Percentiles rank a stretch among this genome's conserved stretches.
Evolutionary conservation across 192 early-diverging fungal genomes (phyloP).

Genomic region (Umbelopsis vinacea): DNA sequence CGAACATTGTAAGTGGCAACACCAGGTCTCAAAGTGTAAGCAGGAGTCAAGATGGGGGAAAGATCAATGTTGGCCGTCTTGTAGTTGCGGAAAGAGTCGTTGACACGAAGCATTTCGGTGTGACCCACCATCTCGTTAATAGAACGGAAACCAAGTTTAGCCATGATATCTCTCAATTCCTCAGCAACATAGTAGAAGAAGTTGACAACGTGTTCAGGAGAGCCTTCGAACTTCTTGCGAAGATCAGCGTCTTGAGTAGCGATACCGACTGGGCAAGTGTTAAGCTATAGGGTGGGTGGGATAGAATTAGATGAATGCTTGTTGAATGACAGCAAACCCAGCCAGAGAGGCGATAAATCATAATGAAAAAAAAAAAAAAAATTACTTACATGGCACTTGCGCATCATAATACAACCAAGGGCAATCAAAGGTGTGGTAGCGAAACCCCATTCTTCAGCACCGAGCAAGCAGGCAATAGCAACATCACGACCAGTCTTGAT

Average conservation of each 20-base stretch:
- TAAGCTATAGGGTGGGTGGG: too few relatives aligned
- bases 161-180: conserved; percentile 93
- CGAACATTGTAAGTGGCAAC: conserved; percentile 82
- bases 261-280: conserved; percentile 97
- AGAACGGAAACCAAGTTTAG: conserved; percentile 88
- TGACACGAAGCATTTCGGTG: conserved; percentile 82
- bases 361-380: too few relatives aligned
- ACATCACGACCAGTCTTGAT: conserved; percentile 97
- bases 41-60: conserved; percentile 85
- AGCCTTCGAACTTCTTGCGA: conserved; percentile 92
- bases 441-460: conserved; percentile 99
- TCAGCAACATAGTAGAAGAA: conserved; percentile 99
- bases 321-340: too few relatives aligned
- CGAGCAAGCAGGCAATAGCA: conserved; percentile 95
- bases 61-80: conserved; percentile 91
- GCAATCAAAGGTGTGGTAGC: conserved; percentile 98
- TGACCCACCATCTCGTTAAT: conserved; percentile 97
- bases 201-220: conserved; percentile 97
- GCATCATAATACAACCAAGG: conserved; percentile 96
- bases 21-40: conserved; percentile 83
- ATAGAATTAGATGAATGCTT: too few relatives aligned
- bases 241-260: conserved; percentile 96
- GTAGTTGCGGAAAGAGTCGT: conserved; percentile 70
- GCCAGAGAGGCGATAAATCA: too few relatives aligned
- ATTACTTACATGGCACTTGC: conserved; percentile 55